Evolutionary conservation across 1,139 yeast genomes (phyloP), one percentile per base, ranked within the genome.

Genomic region (Citeromyces hawaiiensis): DNA sequence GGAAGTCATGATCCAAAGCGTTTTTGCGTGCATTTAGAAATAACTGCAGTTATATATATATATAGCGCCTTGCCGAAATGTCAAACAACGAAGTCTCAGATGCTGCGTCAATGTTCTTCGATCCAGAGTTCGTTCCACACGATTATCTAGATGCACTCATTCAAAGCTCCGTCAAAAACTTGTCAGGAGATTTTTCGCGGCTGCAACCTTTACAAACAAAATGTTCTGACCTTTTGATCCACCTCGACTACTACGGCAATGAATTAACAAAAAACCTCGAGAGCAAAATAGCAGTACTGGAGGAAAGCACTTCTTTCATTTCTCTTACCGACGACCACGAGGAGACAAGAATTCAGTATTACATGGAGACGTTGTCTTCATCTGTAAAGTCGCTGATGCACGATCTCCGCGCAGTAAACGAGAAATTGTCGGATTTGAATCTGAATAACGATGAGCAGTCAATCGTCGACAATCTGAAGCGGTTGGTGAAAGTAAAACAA

Each of bases 171-270:
- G 17, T 33, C 17, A 33, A 33, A 15, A 33, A 13, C 15, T 19
- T 14, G 11, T 7, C 35, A 11, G 17, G 21, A 15, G 19, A 33
- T 14, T 17, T 5, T 19, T 17, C 15, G 23, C 49, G 59, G 8
- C 45, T 62, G 7, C 55, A 57, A 32, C 47, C 56, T 13, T 47
- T 66, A 3, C 68, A 63, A 39, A 51, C 61, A 3, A 53, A 59
- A 35, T 57, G 69, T 14, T 51, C 65, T 2, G 46, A 63, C 3
- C 59, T 80, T 33, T 59, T 76, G 15, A 65, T 76, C 3, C 81
- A 76, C 47, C 55, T 79, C 42, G 85, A 80, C 51, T 76, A 68
- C 52, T 72, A 75, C 47, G 72, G 81, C 2, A 72, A 66, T 48
- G 76, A 73, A 45, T 54, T 78, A 14, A 66, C 77, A 0, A 57